Evolutionary conservation across 148 eudicot species (phyloP), one percentile per base, ranked within the genome.

Genomic region (Linanthus parryae): DNA sequence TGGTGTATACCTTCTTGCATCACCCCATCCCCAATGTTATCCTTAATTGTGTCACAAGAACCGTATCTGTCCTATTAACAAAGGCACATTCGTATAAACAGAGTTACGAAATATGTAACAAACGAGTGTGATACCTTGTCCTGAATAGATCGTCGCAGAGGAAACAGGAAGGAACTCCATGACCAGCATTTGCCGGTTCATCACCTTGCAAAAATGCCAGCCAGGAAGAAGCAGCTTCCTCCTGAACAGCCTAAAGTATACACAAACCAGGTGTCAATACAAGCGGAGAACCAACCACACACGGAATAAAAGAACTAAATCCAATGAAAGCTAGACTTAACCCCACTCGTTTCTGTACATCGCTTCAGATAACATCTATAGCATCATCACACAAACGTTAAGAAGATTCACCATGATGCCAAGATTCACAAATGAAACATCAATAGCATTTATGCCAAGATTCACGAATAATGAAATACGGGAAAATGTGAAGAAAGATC

Each of bases 101-200:
- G n/a, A n/a, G n/a, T n/a, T n/a, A n/a, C n/a, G n/a, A n/a, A n/a
- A n/a, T n/a, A n/a, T n/a, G n/a, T 37, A 37, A 37, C 3, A 4
- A 10, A 4, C 13, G 5, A 37, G 11, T 44, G 7, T 18, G 1
- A 5, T 44, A 44, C 48, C 48, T 44, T 45, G 30, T 1, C 0
- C 11, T 24, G 30, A 45, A 22, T 13, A 16, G 24, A 43, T 25
- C 16, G 12, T 7, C 30, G 7, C 18, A 2, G 30, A 45, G 50
- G 50, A 45, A 45, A 30, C 50, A 23, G 50, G 25, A 30, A 21
- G 1, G 50, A 21, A 9, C 23, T 11, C 50, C 50, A 21, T 45
- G 50, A 24, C 50, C 50, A 24, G 50, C 50, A 45, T 45, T 45
- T 25, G 23, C 26, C 13, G 50, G 15, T 45, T 28, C 50, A 22